Evolutionary conservation across 83 land plant genomes (phyloP), one percentile per base, ranked within the genome.

Genomic region (Picea abies): DNA sequence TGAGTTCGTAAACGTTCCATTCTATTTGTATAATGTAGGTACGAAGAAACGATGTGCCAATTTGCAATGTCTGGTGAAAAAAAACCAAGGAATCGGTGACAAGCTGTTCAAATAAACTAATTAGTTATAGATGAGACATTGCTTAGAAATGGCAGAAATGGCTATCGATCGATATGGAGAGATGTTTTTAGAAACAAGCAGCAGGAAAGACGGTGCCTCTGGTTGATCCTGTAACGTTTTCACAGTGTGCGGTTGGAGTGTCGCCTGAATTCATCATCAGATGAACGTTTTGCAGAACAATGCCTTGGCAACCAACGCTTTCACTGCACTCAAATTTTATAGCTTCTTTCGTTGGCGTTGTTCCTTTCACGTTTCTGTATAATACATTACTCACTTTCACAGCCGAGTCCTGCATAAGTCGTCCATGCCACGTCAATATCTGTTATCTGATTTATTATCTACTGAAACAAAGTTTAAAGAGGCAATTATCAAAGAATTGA

Each of bases 381-480:
- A 7, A 52, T 5, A 90, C 78, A 17, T 82, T 82, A 62, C 83
- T 91, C 41, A 93, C 67, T 78, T 80, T 65, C 65, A 93, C 95
- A 10, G 95, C 95, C 12, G 90, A 84, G 4, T 22, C 44, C 93
- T 92, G 88, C 85, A 65, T 29, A 5, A 39, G n/a, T 4, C 23
- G 39, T 60, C 26, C 23, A 20, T 72, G 1, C 0, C 16, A 75
- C 10, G 7, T 20, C 15, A 41, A 1, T 7, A 8, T 73, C 25
- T 16, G 12, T 5, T 16, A 9, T 69, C 44, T 35, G 35, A 32
- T 32, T 5, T 5, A 70, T 56, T 56, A 56, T 56, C 3, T 56
- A 56, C 58, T 56, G 14, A 56, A 56, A 56, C 15, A 12, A 56
- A 44, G 49, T 0, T 25, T 19, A 77, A 23, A 82, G 16, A 32